phyloP scores from a whole-genome alignment of 345 rosid species.

The Erodium maritimum region DNA sequence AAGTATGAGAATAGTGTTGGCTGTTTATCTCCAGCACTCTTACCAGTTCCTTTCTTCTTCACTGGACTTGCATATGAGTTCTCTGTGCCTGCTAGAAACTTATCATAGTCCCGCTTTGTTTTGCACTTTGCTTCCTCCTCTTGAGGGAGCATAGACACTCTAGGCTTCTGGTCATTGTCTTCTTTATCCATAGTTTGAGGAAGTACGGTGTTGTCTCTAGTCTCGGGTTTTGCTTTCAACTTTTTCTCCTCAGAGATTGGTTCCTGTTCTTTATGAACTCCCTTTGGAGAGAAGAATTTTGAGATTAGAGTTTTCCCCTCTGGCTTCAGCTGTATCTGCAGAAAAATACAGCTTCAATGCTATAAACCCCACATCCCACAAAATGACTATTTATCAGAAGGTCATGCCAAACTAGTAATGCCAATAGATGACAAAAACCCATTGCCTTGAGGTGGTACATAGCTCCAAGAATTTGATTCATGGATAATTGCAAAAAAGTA shows the following conservation, averaged over 20 bases:
- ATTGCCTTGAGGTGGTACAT: too few species aligned
- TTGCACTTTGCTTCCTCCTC: slow-evolving; percentile 16
- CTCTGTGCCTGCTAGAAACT: slow-evolving; percentile 22
- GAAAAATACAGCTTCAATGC: neutral
- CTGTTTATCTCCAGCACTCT: slow-evolving; percentile 35
- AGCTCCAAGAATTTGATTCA: too few species aligned
- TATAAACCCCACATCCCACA: neutral
- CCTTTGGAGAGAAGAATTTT: slow-evolving; percentile 52
- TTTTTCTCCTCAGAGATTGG: slow-evolving; percentile 15
- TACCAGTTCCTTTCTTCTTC: slow-evolving; percentile 32
- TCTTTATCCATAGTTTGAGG: slow-evolving; percentile 1
- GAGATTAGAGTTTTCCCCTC: slow-evolving; percentile 49
- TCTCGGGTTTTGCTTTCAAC: slow-evolving; percentile 22
- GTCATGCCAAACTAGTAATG: too few species aligned
- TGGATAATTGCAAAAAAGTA: too few species aligned
- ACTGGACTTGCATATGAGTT: slow-evolving; percentile 14
- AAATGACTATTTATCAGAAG: too few species aligned
- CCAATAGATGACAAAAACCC: too few species aligned
- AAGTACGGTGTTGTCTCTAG: slow-evolving; percentile 11
- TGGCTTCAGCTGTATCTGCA: slow-evolving; percentile 48
- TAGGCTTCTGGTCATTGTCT: slow-evolving; percentile 14
- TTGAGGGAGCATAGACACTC: neutral
- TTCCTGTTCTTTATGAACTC: slow-evolving; percentile 30
- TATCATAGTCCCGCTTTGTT: slow-evolving; percentile 35
- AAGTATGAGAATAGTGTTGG: slow-evolving; percentile 58